A percentile compares a stretch with the other conserved stretches of the same genome.
These are phyloP conservation scores for Petunia hybrid DNA, from an alignment of 305 asterid species.

Conservation along the genomic window DNA sequence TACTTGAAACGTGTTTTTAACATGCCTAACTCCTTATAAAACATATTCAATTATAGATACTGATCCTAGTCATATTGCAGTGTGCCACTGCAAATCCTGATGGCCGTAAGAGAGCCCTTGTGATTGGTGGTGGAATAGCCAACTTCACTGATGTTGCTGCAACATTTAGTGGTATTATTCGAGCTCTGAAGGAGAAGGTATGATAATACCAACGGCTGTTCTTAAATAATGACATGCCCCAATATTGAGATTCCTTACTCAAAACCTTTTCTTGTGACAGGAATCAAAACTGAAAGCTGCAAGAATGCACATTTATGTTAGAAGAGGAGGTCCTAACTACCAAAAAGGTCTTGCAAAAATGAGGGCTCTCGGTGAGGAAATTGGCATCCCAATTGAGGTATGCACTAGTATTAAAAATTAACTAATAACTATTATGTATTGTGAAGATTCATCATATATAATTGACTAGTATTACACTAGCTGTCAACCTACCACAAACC, in stretches of 20 bases:
- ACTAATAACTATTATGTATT: too few species aligned
- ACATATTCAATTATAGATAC: neutral
- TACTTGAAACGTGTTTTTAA: neutral
- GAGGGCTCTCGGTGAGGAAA: conserved; percentile 89
- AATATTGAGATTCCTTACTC: neutral
- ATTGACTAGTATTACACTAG: too few species aligned
- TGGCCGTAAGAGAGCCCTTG: conserved; percentile 87
- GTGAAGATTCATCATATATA: too few species aligned
- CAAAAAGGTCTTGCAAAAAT: conserved; percentile 89
- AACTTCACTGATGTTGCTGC: conserved; percentile 98
- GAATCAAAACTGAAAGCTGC: conserved; percentile 95
- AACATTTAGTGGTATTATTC: conserved; percentile 90
- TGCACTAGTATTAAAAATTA: neutral
- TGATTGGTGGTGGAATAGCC: conserved; percentile 95
- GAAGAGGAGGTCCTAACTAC: conserved; percentile 96
- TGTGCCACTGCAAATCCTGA: conserved; percentile 98
- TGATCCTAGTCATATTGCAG: conserved; percentile 44
- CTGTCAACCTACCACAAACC: too few species aligned
- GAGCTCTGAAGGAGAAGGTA: conserved; percentile 92
- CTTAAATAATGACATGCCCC: neutral
- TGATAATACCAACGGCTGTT: conserved; percentile 15
- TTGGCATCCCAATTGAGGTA: conserved; percentile 98
- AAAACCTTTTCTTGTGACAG: conserved; percentile 43
- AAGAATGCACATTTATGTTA: conserved; percentile 76
- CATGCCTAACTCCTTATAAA: neutral